These are phyloP conservation scores for Acer campestre DNA, from an alignment of 345 rosid species.

Conservation along the genomic window DNA sequence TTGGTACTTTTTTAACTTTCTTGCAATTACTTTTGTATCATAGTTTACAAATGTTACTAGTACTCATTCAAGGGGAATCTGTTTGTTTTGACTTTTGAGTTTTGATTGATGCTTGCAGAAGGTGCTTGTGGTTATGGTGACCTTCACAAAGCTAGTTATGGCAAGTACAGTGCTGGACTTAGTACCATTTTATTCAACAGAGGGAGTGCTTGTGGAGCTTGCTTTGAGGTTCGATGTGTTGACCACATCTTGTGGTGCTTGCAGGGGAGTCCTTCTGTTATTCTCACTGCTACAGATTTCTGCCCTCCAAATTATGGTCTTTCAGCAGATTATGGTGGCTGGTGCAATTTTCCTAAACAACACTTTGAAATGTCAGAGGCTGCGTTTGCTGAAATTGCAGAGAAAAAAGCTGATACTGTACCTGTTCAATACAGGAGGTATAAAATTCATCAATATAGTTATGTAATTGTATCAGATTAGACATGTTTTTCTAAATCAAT, in stretches of 20 bases:
- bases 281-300: constrained; percentile 90
- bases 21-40: not conserved
- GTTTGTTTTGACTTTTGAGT: not conserved
- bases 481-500: not conserved
- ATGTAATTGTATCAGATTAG: not conserved
- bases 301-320: constrained; percentile 92
- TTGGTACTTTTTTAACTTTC: constrained; percentile 45
- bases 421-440: constrained; percentile 83
- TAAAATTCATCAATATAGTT: not conserved
- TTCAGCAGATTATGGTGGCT: constrained; percentile 81
- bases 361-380: constrained; percentile 92
- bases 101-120: constrained; percentile 41
- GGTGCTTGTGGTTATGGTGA: constrained; percentile 98
- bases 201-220: constrained; percentile 91
- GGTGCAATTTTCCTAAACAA: constrained; percentile 91
- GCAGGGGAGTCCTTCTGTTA: constrained; percentile 78
- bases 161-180: constrained; percentile 71
- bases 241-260: constrained; percentile 85
- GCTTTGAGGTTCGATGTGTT: constrained; percentile 86
- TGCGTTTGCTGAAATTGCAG: constrained; percentile 85
- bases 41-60: not conserved
- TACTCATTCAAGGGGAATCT: not conserved
- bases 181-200: constrained; percentile 78
- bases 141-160: constrained; percentile 69
- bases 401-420: constrained; percentile 61